Base-by-base conservation (phyloP, 495 filamentous ascomycete species). In the Xylaria grammica region DNA sequence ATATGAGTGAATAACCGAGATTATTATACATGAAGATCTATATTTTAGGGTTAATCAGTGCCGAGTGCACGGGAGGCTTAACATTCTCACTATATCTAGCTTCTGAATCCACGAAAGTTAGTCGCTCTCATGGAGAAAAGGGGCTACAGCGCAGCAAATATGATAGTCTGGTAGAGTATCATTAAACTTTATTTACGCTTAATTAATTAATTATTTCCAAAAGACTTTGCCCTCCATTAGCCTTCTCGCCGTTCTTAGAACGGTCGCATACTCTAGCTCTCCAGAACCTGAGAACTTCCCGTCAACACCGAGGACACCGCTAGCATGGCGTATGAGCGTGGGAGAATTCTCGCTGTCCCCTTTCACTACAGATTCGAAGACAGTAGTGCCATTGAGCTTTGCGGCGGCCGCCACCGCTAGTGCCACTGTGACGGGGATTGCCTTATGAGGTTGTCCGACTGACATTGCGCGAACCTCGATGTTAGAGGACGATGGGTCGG, bases 391-490 rank as follows among this genome's bases (percentile, higher is more conserved):
- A 6, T 42, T 17, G 40, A 42, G 40, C 40, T 78, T 77, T 9
- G 79, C 79, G 3, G 88, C 89, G 17, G 84, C 82, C 19, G 86
- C 88, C 49, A 89, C 66, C 50, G 86, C 87, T 57, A 91, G 68
- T 3, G 86, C 84, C 13, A 87, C 77, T 0, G 88, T 89, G 38
- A 87, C 78, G 4, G 87, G 89, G 1, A 86, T 81, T 0, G 88
- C 87, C 63, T 84, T 85, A 71, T 91, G 89, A 17, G 87, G 85
- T 67, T 89, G 87, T 0, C 83, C 82, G 75, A 81, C 79, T 15
- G 78, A 79, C 75, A 81, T 24, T 64, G 84, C 64, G 15, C 79
- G 73, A 17, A 89, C 67, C 69, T 87, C 79, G 5, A 75, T 27
- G 57, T 32, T 9, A 26, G 53, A 1, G 82, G 76, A 3, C 48